Percentiles rank a stretch among this genome's conserved stretches.
Conservation (phyloP, 345 rosid genomes). For the Reutealis trisperma region DNA sequence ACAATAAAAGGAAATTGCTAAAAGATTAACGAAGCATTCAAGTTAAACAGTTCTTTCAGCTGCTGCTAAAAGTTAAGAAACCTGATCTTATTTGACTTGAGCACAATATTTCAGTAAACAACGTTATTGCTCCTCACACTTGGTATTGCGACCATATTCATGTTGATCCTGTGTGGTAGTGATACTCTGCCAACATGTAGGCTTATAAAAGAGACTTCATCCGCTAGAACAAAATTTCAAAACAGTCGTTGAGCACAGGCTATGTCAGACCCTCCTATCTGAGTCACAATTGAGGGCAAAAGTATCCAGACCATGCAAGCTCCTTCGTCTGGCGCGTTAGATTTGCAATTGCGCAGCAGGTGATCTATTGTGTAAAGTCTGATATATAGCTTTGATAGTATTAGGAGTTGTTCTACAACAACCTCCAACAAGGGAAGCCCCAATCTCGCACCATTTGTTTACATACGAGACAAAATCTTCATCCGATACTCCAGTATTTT, state of each 20-base stretch:
- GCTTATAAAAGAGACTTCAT: background rate
- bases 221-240: background rate
- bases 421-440: conserved; percentile 73
- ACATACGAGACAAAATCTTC: conserved; percentile 71
- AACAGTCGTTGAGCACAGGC: background rate
- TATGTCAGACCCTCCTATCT: background rate
- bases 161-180: background rate
- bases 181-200: background rate
- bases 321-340: conserved; percentile 3
- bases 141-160: background rate
- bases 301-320: background rate
- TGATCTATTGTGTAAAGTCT: conserved; percentile 43
- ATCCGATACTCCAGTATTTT: conserved; percentile 69
- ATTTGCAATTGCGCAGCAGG: background rate
- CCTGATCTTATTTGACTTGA: background rate
- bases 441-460: conserved; percentile 62
- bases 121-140: background rate
- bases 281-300: background rate
- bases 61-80: no score
- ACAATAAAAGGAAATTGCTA: no score
- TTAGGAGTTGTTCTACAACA: conserved; percentile 56
- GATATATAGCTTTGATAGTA: conserved; percentile 61
- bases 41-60: no score
- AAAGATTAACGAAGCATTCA: no score
- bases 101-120: background rate